Conservation (phyloP, 1,284 basidiomycete species). For the Vanrija sp. region DNA sequence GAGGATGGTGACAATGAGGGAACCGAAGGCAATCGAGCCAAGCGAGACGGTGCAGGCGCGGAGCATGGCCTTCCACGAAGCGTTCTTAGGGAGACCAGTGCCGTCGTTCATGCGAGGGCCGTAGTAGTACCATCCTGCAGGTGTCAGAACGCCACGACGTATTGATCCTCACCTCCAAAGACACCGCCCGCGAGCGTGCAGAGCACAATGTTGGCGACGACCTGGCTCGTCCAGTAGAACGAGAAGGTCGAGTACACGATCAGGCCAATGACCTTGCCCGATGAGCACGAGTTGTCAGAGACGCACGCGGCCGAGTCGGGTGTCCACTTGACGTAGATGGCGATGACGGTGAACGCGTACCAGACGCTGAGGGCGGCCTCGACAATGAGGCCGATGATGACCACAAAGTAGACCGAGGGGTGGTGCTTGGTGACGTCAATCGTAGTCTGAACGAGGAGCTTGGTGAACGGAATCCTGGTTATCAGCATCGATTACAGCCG, state of each 20-base stretch:
- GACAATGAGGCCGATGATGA: conserved; percentile 64
- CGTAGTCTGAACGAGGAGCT: conserved; percentile 67
- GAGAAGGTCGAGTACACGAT: conserved; percentile 75
- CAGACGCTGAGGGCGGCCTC: conserved; percentile 68
- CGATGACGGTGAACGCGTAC: conserved; percentile 38
- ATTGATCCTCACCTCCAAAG: conserved; percentile 53
- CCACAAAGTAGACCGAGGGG: conserved; percentile 73
- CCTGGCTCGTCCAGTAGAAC: conserved; percentile 73
- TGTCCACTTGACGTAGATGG: conserved; percentile 70
- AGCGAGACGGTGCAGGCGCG: conserved; percentile 80
- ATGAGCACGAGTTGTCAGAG: conserved; percentile 52
- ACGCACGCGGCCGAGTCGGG: conserved; percentile 47
- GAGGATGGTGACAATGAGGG: conserved; percentile 79
- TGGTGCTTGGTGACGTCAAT: conserved; percentile 82
- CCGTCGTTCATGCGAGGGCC: conserved; percentile 38
- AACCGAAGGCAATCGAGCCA: conserved; percentile 85
- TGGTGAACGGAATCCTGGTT: conserved; percentile 69
- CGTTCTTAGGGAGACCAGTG: conserved; percentile 58
- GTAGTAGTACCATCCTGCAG: conserved; percentile 45
- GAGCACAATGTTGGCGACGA: conserved; percentile 72
- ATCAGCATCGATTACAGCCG: neutral
- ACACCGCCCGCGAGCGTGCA: conserved; percentile 73
- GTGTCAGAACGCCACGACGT: neutral
- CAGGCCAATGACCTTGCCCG: conserved; percentile 61
- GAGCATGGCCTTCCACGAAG: conserved; percentile 66